phyloP scores from a whole-genome alignment of 2,329 filamentous ascomycete genomes.

The Torrubiellomyces zombiae region DNA sequence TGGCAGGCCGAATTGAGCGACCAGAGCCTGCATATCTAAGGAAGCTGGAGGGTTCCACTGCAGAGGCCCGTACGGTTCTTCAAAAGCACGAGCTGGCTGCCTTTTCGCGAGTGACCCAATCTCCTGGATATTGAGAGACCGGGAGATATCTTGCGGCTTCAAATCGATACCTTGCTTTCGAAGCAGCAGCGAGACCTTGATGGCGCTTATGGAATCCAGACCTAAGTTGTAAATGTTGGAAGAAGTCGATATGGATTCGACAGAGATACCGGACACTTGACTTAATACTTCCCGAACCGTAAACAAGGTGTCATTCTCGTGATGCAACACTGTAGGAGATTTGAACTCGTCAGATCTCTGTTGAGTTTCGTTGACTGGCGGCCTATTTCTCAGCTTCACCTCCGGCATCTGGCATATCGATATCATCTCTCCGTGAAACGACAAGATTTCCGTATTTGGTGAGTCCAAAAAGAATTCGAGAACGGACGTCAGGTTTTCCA shows the following conservation, averaged over 20 bases:
- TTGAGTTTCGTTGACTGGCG: neutral
- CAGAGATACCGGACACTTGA: constrained; percentile 42
- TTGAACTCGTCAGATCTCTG: neutral
- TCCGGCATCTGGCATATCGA: constrained; percentile 48
- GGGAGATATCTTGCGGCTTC: constrained; percentile 55
- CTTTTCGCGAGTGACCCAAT: constrained; percentile 31
- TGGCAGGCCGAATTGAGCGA: constrained; percentile 23
- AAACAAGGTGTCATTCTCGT: constrained; percentile 19
- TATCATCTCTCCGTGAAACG: constrained; percentile 31
- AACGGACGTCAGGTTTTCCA: constrained; percentile 42
- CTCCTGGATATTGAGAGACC: constrained; percentile 42
- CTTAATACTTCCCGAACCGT: constrained; percentile 31
- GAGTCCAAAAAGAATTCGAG: constrained; percentile 37
- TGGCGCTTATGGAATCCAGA: constrained; percentile 80
- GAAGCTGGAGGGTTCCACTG: constrained; percentile 15
- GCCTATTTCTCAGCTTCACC: constrained; percentile 1
- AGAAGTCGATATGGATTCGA: constrained; percentile 37
- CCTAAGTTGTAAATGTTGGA: constrained; percentile 70
- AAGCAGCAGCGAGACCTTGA: constrained; percentile 62
- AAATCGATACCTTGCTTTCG: constrained; percentile 45
- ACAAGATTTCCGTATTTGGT: constrained; percentile 33
- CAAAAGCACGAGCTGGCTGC: neutral
- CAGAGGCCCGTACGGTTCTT: neutral
- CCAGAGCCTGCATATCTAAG: constrained; percentile 21
- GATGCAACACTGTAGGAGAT: neutral